phyloP scores from a whole-genome alignment of 1,284 basidiomycete genomes.

The Peniophora sp. region DNA sequence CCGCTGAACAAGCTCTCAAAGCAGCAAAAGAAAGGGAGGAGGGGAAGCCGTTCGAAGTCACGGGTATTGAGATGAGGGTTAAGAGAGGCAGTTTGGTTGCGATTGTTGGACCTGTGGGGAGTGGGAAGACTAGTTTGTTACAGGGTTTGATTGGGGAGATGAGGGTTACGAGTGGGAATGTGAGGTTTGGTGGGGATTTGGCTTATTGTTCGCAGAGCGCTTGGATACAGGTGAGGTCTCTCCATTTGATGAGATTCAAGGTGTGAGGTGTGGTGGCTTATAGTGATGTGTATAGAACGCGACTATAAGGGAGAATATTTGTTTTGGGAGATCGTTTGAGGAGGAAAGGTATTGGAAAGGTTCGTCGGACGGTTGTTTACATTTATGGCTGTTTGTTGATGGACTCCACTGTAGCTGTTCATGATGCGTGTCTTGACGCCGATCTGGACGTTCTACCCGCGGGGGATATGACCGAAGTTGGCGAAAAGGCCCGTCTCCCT shows the following conservation, averaged over 20 bases:
- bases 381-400: no score
- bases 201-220: slow-evolving; percentile 82
- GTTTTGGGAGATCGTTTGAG: slow-evolving; percentile 65
- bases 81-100: slow-evolving; percentile 54
- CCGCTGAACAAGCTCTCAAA: no score
- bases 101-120: slow-evolving; percentile 61
- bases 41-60: slow-evolving; percentile 27
- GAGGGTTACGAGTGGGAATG: slow-evolving; percentile 44
- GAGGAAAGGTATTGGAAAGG: slow-evolving; percentile 62
- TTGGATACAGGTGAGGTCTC: slow-evolving; percentile 82
- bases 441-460: slow-evolving; percentile 78
- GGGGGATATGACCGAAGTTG: slow-evolving; percentile 80
- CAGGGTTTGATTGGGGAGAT: slow-evolving; percentile 73
- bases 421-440: slow-evolving; percentile 45
- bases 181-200: slow-evolving; percentile 61
- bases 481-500: no score
- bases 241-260: slow-evolving; percentile 22
- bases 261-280: slow-evolving; percentile 22
- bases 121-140: slow-evolving; percentile 55
- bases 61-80: slow-evolving; percentile 44
- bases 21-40: no score
- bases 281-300: slow-evolving; percentile 19
- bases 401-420: no score
- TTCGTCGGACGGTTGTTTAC: slow-evolving; percentile 45
- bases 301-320: slow-evolving; percentile 41